Conservation (phyloP, 208 protist species). For the Trypanosoma avium region DNA sequence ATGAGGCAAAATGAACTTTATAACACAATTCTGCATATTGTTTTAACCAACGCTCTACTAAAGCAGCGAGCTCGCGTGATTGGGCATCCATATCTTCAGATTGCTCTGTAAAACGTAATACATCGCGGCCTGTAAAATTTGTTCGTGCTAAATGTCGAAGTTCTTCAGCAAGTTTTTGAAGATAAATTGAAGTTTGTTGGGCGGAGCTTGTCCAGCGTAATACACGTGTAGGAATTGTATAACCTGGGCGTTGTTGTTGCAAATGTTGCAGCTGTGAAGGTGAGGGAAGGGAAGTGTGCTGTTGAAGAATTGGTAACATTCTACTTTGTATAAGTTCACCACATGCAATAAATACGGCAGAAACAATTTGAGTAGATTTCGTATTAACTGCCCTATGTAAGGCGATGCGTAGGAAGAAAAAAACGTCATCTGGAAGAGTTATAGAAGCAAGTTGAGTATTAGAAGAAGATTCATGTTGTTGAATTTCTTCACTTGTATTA, state of each 20-base stretch:
- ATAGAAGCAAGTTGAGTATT: conserved; percentile 39
- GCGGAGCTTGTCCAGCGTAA: conserved; percentile 60
- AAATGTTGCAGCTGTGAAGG: conserved; percentile 11
- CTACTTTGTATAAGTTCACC: conserved; percentile 56
- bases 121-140: conserved; percentile 34
- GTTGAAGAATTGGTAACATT: conserved; percentile 51
- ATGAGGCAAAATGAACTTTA: conserved; percentile 24
- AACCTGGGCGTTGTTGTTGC: conserved; percentile 1
- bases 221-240: conserved; percentile 30
- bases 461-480: conserved; percentile 17
- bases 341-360: conserved; percentile 67
- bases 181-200: conserved; percentile 50
- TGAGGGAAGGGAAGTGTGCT: conserved; percentile 24
- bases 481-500: conserved; percentile 15
- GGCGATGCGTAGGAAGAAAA: conserved; percentile 83
- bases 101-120: conserved; percentile 68
- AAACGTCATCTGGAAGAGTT: conserved; percentile 78
- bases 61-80: conserved; percentile 12
- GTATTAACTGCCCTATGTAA: conserved; percentile 79
- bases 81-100: conserved; percentile 51
- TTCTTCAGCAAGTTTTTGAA: conserved; percentile 53
- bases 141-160: conserved; percentile 43
- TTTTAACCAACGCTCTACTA: conserved; percentile 8
- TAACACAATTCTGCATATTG: conserved; percentile 21
- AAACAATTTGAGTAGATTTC: conserved; percentile 80